Base-by-base conservation (phyloP, 352 stramenopile species). In the Pythium apleroticum region DNA sequence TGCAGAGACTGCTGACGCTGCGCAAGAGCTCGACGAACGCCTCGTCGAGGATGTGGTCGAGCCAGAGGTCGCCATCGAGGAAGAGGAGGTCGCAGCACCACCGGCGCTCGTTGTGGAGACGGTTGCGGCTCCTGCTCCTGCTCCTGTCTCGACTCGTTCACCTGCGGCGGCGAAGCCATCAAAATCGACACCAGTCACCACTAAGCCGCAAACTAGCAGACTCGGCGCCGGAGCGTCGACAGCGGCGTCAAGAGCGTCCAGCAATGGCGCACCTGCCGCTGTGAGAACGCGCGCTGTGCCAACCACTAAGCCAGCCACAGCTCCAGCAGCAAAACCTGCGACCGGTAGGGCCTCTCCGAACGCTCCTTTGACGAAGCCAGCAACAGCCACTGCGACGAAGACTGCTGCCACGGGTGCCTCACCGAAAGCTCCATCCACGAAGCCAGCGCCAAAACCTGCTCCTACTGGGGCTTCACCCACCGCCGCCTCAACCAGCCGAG, bases 401-500 rank as follows among this genome's bases (percentile, higher is more conserved):
- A 11, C 43, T 2, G 28, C 43, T 28, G 11, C 41, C 31, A 11
- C 8, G 14, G 8, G 35, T 41, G 35, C 35, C 11, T 41, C 35
- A 4, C 35, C 35, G 10, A 41, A 14, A 8, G 43, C n/a, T 50
- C 43, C 43, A 50, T 22, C 24, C 7, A 19, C 46, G 35, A 53
- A 53, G 19, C 41, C 41, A 10, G 8, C 41, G 6, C 1, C 41
- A 25, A 49, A 25, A 14, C 17, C 41, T 10, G 25, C 41, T 49
- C 1, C 19, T 49, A 19, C 41, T 25, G 17, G 35, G 10, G 14
- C 24, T 8, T 54, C 60, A 20, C 33, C 60, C 2, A 37, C 37
- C 9, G 6, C 60, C 3, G 62, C 69, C 31, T 52, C 63, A 28
- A 24, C 65, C 31, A 61, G 56, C 11, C 63, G 60, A 58, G n/a